Base-by-base conservation (phyloP, 23 red algal genomes). In the Chondrus crispus region DNA sequence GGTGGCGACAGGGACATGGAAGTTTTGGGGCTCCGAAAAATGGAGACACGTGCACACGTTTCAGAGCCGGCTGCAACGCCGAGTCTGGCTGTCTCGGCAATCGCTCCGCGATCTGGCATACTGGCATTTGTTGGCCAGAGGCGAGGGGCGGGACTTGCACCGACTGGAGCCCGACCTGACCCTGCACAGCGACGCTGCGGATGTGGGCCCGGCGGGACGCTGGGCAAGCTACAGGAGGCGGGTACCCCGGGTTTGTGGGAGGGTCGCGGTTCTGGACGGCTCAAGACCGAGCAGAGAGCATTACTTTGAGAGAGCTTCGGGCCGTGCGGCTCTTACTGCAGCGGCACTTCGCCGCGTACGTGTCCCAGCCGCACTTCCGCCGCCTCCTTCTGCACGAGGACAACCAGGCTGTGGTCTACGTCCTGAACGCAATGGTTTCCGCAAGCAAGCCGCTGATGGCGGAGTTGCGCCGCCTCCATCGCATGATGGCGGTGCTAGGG, bases 381-480 rank as follows among this genome's bases (percentile, higher is more conserved):
- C 75, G 32, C 35, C 2, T 81, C 19, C 18, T 54, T 11, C 40
- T 81, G 22, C 75, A 81, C 75, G 75, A 81, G 32, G 43, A 81
- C 75, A 81, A 81, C 1, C 52, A 2, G 1, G 75, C 75, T 46
- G 75, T 81, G 39, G 9, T 51, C 20, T 9, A 14, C 49, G 32
- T 81, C 20, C 43, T 81, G 33, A 26, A 81, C 37, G 75, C 75
- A 29, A 81, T 81, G 75, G 51, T 81, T 33, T 54, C 75, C 19
- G 75, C 75, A 18, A 32, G 26, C 60, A 24, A 38, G 44, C 71
- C 71, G 19, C 32, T 77, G 71, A 77, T 77, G 26, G 71, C 37
- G 26, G 71, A 77, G 71, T 48, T 2, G 44, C 2, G 12, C 29
- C 32, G 43, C n/a, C 1, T 77, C 28, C 38, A 77, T 77, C n/a